Percentiles rank a stretch among this genome's conserved stretches.
Evolutionary conservation across 75 land plant genomes (phyloP).

Genomic region (Selaginella tamariscina): DNA sequence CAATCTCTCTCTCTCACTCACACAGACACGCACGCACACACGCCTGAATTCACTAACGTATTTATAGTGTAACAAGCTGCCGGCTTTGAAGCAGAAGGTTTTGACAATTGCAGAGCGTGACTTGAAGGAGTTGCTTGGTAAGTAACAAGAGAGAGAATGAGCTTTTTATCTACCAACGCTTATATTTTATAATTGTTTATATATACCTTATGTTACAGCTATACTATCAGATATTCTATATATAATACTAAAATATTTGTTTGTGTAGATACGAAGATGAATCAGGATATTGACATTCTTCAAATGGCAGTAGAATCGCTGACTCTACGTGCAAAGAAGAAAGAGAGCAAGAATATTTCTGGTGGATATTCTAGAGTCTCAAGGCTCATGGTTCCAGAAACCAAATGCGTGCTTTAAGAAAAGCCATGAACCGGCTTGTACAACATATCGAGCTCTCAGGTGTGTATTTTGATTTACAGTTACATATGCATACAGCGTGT

Average conservation of each 20-base stretch:
- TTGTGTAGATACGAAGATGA: conserved; percentile 50
- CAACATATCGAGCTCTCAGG: conserved; percentile 7
- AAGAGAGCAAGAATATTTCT: background rate
- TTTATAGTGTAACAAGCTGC: conserved; percentile 47
- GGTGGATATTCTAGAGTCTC: conserved; percentile 5
- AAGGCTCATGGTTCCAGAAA: conserved; percentile 28
- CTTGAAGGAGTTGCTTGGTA: conserved; percentile 75
- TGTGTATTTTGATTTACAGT: too few relatives aligned
- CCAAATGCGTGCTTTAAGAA: conserved; percentile 44
- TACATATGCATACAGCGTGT: too few relatives aligned
- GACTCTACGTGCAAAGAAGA: conserved; percentile 31
- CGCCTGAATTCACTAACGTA: too few relatives aligned
- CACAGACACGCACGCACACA: too few relatives aligned
- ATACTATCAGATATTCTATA: background rate
- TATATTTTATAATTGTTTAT: background rate
- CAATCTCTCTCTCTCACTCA: too few relatives aligned
- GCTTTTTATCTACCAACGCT: background rate
- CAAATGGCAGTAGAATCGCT: conserved; percentile 51
- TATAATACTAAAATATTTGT: background rate
- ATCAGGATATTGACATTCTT: conserved; percentile 60
- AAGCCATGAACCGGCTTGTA: conserved; percentile 39
- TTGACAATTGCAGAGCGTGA: conserved; percentile 69
- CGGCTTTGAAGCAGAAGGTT: conserved; percentile 55
- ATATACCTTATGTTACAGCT: background rate
- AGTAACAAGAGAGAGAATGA: conserved; percentile 3